Conservation (phyloP, 2,329 filamentous ascomycete species). For the Cordyceps cicadae region DNA sequence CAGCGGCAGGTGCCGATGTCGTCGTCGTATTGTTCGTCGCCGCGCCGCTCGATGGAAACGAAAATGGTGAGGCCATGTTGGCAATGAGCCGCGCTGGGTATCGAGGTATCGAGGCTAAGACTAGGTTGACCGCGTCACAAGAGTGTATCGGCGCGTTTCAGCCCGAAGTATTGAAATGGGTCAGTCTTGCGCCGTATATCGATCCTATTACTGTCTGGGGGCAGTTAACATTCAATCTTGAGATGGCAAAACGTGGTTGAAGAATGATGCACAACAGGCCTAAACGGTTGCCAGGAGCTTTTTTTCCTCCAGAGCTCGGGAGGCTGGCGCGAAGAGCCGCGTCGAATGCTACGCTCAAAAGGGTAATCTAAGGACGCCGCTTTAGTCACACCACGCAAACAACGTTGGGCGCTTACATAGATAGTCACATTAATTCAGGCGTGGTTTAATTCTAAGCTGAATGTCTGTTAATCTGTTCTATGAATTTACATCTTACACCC, state of each 20-base stretch:
- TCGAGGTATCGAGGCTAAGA: not conserved
- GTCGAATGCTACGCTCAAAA: not conserved
- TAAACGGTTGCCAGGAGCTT: slow-evolving; percentile 9
- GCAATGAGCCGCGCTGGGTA: not conserved
- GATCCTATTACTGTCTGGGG: not conserved
- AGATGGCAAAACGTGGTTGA: not conserved
- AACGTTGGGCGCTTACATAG: too few species aligned
- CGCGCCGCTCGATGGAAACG: slow-evolving; percentile 29
- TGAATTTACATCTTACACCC: too few species aligned
- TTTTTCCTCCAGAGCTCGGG: slow-evolving; percentile 9
- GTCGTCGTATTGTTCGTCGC: slow-evolving; percentile 24
- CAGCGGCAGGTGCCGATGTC: slow-evolving; percentile 29
- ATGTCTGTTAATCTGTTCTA: too few species aligned
- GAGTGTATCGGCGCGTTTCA: not conserved
- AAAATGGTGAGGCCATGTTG: slow-evolving; percentile 31
- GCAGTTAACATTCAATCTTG: not conserved
- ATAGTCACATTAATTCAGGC: too few species aligned
- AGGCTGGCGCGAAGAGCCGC: slow-evolving; percentile 6
- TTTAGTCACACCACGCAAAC: not conserved
- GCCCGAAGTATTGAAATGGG: not conserved
- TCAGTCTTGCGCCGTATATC: not conserved
- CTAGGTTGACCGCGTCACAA: not conserved
- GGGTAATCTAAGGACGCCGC: not conserved
- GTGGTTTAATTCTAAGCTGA: too few species aligned
- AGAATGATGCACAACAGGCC: not conserved